These are phyloP conservation scores for Mallotus nudiflorus DNA, from an alignment of 345 rosid species.

Conservation along the genomic window DNA sequence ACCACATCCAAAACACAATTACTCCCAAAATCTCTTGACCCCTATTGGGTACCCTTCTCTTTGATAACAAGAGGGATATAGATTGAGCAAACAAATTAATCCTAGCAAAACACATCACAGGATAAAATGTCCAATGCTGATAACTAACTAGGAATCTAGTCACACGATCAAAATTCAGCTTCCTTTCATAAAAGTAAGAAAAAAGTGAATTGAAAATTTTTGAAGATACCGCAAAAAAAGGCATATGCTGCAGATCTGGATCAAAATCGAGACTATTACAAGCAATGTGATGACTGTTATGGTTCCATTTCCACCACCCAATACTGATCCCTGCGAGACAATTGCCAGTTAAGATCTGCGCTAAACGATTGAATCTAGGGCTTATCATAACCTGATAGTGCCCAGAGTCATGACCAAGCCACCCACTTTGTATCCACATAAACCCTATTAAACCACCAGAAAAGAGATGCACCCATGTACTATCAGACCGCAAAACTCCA, in stretches of 20 bases:
- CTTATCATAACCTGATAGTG: conserved; percentile 50
- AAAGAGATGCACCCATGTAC: conserved; percentile 36
- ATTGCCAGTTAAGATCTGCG: conserved; percentile 62
- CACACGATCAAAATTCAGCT: conserved; percentile 46
- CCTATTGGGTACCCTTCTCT: conserved; percentile 38
- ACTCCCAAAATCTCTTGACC: conserved; percentile 46
- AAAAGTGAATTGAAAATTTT: conserved; percentile 42
- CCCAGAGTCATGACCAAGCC: conserved; percentile 80
- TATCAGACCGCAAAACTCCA: conserved; percentile 37
- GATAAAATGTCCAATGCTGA: conserved; percentile 62
- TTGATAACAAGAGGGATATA: conserved; percentile 35
- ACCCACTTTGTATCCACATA: conserved; percentile 66
- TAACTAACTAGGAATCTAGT: conserved; percentile 52
- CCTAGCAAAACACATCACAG: conserved; percentile 62
- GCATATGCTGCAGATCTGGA: conserved; percentile 67
- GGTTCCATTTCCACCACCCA: conserved; percentile 63
- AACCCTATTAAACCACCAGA: conserved; percentile 46
- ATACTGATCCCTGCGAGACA: conserved; percentile 69
- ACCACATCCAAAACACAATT: conserved; percentile 55
- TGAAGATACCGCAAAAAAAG: conserved; percentile 55
- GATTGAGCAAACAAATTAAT: conserved; percentile 53
- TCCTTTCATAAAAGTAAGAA: conserved; percentile 46
- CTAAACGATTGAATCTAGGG: conserved; percentile 36
- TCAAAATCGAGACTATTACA: conserved; percentile 56
- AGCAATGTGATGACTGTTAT: conserved; percentile 57